These are phyloP conservation scores for Apiosordaria backusii DNA, from an alignment of 495 filamentous ascomycete species.

Conservation along the genomic window DNA sequence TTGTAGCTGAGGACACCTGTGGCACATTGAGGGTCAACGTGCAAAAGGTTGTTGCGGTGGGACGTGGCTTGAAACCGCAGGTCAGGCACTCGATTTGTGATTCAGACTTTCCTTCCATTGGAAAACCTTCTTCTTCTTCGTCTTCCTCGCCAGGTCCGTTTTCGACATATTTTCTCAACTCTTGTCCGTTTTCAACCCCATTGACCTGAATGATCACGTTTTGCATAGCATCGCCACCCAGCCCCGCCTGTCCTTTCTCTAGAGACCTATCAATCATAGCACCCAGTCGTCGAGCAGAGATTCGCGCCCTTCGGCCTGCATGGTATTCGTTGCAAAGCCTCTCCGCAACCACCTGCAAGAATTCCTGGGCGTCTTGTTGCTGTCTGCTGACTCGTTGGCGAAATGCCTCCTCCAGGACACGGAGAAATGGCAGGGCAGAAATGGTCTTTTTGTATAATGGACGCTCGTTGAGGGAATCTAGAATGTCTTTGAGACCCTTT, in stretches of 20 bases:
- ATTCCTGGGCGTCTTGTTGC: constrained; percentile 99
- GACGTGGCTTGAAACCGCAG: constrained; percentile 84
- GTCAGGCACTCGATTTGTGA: constrained; percentile 90
- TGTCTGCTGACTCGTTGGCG: constrained; percentile 83
- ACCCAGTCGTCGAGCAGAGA: constrained; percentile 34
- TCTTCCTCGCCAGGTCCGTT: constrained; percentile 21
- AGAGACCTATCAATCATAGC: background rate
- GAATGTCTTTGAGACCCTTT: constrained; percentile 82
- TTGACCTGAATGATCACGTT: background rate
- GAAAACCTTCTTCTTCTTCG: constrained; percentile 66
- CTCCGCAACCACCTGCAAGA: constrained; percentile 90
- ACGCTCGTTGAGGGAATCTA: constrained; percentile 90
- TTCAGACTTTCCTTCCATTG: constrained; percentile 79
- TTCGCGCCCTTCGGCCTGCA: constrained; percentile 68
- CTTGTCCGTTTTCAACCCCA: background rate
- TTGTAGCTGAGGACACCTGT: constrained; percentile 52
- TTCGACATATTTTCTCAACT: background rate
- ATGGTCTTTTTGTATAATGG: constrained; percentile 94
- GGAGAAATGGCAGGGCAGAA: constrained; percentile 74
- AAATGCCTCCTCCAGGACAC: constrained; percentile 79
- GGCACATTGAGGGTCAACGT: constrained; percentile 91
- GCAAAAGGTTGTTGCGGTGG: constrained; percentile 80
- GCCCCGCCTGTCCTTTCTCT: background rate
- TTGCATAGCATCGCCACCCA: background rate
- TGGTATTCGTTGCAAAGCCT: constrained; percentile 90